Evolutionary conservation across 768 basidiomycete genomes (phyloP).

Genomic region (Auriscalpium microsporum): DNA sequence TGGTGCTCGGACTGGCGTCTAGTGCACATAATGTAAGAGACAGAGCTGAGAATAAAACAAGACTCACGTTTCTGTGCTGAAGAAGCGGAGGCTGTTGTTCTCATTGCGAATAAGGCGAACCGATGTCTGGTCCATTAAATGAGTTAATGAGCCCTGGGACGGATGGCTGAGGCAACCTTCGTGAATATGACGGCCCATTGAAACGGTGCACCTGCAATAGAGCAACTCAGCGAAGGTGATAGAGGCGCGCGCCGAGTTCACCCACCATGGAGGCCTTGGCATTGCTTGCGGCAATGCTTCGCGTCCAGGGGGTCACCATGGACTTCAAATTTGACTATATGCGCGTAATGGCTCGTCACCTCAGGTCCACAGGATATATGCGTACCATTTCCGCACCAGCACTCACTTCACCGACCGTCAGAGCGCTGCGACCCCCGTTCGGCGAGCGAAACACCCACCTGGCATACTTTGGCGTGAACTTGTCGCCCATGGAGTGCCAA

Average conservation of each 20-base stretch:
- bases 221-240: not conserved
- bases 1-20: conserved; percentile 15
- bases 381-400: conserved; percentile 23
- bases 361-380: no score
- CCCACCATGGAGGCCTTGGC: conserved; percentile 20
- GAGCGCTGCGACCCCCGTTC: not conserved
- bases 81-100: conserved; percentile 23
- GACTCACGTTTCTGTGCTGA: conserved; percentile 18
- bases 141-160: not conserved
- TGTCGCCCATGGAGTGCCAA: conserved; percentile 18
- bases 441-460: conserved; percentile 8
- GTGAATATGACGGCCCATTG: conserved; percentile 30
- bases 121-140: conserved; percentile 18
- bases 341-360: not conserved
- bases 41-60: not conserved
- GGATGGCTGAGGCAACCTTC: conserved; percentile 14
- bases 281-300: conserved; percentile 25
- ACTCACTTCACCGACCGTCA: conserved; percentile 11
- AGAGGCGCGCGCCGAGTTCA: not conserved
- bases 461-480: conserved; percentile 19
- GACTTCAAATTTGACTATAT: conserved; percentile 21
- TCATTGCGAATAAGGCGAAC: conserved; percentile 23
- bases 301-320: conserved; percentile 26
- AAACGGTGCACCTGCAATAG: conserved; percentile 20
- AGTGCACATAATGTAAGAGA: not conserved